Base-by-base conservation (phyloP, 1,284 basidiomycete genomes). In the Puccinia brachypodii region DNA sequence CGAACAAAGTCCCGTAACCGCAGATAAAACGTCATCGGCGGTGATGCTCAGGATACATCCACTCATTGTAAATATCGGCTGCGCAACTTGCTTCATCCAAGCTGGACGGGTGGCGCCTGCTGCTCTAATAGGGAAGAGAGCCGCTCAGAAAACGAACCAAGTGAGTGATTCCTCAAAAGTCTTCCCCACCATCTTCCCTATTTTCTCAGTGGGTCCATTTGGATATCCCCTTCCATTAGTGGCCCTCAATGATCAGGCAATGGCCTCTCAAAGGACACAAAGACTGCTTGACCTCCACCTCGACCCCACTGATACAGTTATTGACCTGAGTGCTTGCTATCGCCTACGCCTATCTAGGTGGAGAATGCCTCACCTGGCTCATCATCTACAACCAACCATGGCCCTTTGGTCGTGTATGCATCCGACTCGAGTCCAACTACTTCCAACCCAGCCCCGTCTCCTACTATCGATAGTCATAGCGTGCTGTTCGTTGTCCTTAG, bases 61-160 rank as follows among this genome's bases (percentile, higher is more conserved):
- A 36, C 28, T 74, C 19, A 36, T 36, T n/a, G 22, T 58, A 14
- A 56, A 74, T 6, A 74, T 60, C 0, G 47, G 72, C 22, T 74
- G 72, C 38, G 36, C 72, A 8, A 40, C 28, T 58, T 56, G 50
- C 14, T 74, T 53, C 72, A n/a, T 74, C 72, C 72, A 74, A 58
- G 68, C 31, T 31, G 44, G 68, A 3, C 44, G 31, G 28, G 31
- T 58, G 13, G 53, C 50, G 3, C 1, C 72, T 36, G 33, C 47
- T 58, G 22, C 72, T 14, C 14, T 53, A 3, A n/a, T 74, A 13
- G 8, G 33, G 50, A 74, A 74, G 50, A 74, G 72, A 40, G 47
- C 50, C 7, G 50, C 72, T 3, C 72, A 74, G 38, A 74, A 42
- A 60, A 38, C 53, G 60, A 50, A 19, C 11, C 16, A 47, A 25